A percentile compares a stretch with the other conserved stretches of the same genome.
Conservation (phyloP, 176 grass and related monocot genomes). For the Cenchrus americanus region DNA sequence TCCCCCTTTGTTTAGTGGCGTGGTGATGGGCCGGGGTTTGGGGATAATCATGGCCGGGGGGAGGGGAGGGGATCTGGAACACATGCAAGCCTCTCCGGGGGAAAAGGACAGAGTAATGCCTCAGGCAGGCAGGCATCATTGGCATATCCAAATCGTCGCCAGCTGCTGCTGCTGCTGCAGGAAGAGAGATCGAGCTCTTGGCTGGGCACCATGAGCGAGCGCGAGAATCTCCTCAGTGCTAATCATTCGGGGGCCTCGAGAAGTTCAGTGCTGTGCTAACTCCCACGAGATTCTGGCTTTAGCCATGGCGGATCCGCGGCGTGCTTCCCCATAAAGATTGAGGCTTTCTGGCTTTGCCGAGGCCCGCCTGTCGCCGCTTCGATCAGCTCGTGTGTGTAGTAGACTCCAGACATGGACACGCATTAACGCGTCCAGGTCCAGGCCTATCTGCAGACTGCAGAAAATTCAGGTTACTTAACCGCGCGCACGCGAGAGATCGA, state of each 20-base stretch:
- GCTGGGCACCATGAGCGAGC: background rate
- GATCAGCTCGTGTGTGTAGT: background rate
- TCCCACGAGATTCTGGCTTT: conserved; percentile 47
- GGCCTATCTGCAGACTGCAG: conserved; percentile 1
- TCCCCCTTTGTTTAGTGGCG: conserved; percentile 28
- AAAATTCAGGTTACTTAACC: background rate
- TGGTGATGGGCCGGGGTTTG: conserved; percentile 23
- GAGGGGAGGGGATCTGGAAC: conserved; percentile 47
- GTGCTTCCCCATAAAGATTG: conserved; percentile 52
- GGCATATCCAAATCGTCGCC: conserved; percentile 20
- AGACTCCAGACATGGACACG: too few relatives aligned
- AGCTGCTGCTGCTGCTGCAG: background rate
- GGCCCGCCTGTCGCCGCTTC: background rate
- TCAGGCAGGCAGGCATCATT: conserved; percentile 55
- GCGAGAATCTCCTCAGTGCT: conserved; percentile 29
- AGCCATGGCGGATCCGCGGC: conserved; percentile 32
- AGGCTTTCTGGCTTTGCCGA: conserved; percentile 26
- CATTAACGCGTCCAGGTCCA: too few relatives aligned
- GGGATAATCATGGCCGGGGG: conserved; percentile 45
- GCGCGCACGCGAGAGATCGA: background rate
- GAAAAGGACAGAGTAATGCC: conserved; percentile 2
- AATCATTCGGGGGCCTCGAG: conserved; percentile 44
- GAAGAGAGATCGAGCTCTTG: too few relatives aligned
- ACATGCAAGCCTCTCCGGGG: conserved; percentile 52
- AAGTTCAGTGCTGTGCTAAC: conserved; percentile 26